Evolutionary conservation across 768 basidiomycete genomes (phyloP), one percentile per base, ranked within the genome.

Genomic region (Coprinellus micaceus): DNA sequence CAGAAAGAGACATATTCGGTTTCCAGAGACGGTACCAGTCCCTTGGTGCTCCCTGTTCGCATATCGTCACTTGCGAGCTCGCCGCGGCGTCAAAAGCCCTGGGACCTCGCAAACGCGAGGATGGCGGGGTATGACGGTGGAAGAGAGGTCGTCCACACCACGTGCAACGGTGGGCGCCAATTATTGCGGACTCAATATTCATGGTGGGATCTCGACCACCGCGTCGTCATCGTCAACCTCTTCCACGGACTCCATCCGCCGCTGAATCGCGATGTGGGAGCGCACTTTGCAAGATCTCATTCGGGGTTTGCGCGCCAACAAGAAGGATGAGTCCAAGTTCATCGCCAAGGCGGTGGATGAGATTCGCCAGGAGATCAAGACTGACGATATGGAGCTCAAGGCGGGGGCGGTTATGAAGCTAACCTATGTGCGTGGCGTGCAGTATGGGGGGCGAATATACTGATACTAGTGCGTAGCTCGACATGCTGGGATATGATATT

Each of bases 401-500:
- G 94, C 94, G 0, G 94, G 81, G 13, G 97, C 96, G 0, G 85
- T 98, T 29, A 77, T 98, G 70, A 99, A 99, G 74, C 84, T 98
- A 58, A 93, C 91, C 64, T 99, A 98, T 74, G 96, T 97, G 73
- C 70, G 94, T 85, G 19, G 12, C 56, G 11, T 11, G 19, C 53
- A 19, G 58, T 9, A 28, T 33, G 58, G 33, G 22, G 30, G 28
- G 56, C n/a, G 58, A 58, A 11, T 24, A 29, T 25, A 25, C 53
- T 47, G n/a, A 53, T n/a, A n/a, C n/a, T n/a, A n/a, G n/a, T n/a
- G n/a, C n/a, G n/a, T 53, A 98, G 96, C 85, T 99, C 60, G 93
- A 98, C 69, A 98, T 99, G 97, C 74, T 99, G 52, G 97, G 88
- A 52, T 94, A 88, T 67, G 94, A 89, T 74, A 97, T 90, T 85